Base-by-base conservation (phyloP, 306 rosid species). In the Clitoria ternatea region DNA sequence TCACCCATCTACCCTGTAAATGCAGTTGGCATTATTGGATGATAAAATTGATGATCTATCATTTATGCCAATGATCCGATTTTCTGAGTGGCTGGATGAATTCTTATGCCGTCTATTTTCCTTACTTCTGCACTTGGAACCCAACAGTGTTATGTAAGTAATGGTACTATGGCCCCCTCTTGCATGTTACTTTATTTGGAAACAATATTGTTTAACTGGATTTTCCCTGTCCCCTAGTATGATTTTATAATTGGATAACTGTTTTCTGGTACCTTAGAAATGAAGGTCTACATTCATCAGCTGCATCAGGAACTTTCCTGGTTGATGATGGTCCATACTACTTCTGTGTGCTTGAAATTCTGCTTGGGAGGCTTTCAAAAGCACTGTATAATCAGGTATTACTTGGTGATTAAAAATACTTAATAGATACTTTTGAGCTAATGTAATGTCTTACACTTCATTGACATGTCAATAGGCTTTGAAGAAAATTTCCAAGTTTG, bases 1-100 rank as follows among this genome's bases (percentile, higher is more conserved):
- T 82, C 33, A 69, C 67, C 69, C 6, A 66, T 68, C 35, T 45
- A 75, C 36, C 27, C 54, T 65, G 69, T 76, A 70, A 82, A 73
- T 77, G 73, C 91, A 95, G 99, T 76, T 95, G 92, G 94, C 96
- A 72, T 87, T 85, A 59, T 81, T 91, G 89, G 86, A 81, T 77
- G 99, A 92, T 77, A 70, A 85, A 44, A 75, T 75, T 66, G 89
- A 89, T 61, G 96, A 89, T 71, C 70, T 87, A 36, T 84, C 96
- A 54, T 81, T 86, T 69, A 75, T 91, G 90, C 96, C 97, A 7
- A 87, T 95, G 91, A 85, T 94, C 69, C 85, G 68, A 33, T 89
- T 95, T 82, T 95, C 99, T 44, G 99, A 91, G 79, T 95, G 99
- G 99, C 77, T 95, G 74, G 99, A 95, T 76, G 97, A 95, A 83